phyloP scores from a whole-genome alignment of 768 basidiomycete genomes.

The Crucibulum laeve region DNA sequence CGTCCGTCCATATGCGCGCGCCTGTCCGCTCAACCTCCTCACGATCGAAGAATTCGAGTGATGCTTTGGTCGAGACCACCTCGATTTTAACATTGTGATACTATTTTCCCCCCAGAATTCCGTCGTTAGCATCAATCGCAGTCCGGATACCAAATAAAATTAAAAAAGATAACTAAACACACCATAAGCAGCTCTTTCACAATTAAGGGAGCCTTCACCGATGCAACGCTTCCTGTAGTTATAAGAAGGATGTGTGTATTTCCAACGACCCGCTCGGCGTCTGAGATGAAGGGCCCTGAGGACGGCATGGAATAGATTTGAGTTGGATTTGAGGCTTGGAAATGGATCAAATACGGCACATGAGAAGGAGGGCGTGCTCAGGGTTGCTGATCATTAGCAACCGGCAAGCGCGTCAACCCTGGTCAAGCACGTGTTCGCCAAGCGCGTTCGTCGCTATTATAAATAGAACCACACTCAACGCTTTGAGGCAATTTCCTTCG shows the following conservation, averaged over 20 bases:
- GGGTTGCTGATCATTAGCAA: background rate
- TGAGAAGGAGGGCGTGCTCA: background rate
- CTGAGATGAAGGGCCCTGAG: slow-evolving; percentile 32
- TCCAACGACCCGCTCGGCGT: slow-evolving; percentile 34
- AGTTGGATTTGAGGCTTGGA: background rate
- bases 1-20: slow-evolving; percentile 79
- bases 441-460: background rate
- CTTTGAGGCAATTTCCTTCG: no score
- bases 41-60: slow-evolving; percentile 71
- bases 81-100: slow-evolving; percentile 73
- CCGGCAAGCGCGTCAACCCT: no score
- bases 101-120: slow-evolving; percentile 34
- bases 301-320: background rate
- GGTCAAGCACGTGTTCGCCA: background rate
- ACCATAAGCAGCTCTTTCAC: slow-evolving; percentile 67
- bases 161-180: slow-evolving; percentile 9
- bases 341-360: background rate
- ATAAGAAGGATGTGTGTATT: slow-evolving; percentile 74
- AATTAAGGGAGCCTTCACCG: slow-evolving; percentile 90
- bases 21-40: slow-evolving; percentile 46
- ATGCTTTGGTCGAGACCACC: slow-evolving; percentile 76
- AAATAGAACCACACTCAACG: no score
- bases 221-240: slow-evolving; percentile 93
- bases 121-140: background rate
- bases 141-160: background rate